These are phyloP conservation scores for Pythium phragmitis DNA, from an alignment of 352 stramenopile genomes.

Conservation along the genomic window DNA sequence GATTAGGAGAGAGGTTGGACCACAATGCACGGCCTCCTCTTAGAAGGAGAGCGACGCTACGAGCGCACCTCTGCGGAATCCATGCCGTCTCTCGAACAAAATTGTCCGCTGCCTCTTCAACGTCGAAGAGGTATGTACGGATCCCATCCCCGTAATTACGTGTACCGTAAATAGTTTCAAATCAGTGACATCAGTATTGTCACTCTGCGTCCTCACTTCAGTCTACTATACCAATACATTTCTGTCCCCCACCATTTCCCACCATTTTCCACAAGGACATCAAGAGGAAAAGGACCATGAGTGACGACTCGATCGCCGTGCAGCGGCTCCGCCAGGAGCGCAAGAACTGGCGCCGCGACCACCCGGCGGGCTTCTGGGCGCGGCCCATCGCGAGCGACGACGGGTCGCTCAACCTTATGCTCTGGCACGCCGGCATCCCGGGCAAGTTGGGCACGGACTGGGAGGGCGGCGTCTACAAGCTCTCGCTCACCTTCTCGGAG, in stretches of 20 bases:
- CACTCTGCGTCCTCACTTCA: not conserved
- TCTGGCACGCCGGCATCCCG: constrained; percentile 96
- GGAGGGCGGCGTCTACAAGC: constrained; percentile 97
- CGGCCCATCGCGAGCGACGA: constrained; percentile 91
- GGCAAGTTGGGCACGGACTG: constrained; percentile 95
- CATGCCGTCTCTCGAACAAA: constrained; percentile 27
- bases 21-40: no score
- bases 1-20: no score
- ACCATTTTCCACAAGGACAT: constrained; percentile 7
- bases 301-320: constrained; percentile 88
- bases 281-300: constrained; percentile 36
- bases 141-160: constrained; percentile 21
- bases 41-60: no score
- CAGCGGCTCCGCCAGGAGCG: constrained; percentile 91
- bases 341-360: constrained; percentile 94
- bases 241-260: not conserved
- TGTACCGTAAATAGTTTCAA: not conserved
- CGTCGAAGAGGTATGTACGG: constrained; percentile 11
- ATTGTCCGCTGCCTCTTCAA: constrained; percentile 16
- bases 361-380: constrained; percentile 97
- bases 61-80: constrained; percentile 29
- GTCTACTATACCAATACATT: constrained; percentile 6
- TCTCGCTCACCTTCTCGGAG: constrained; percentile 96
- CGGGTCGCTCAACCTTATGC: constrained; percentile 96
- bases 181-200: constrained; percentile 3